Conservation (phyloP, 768 basidiomycete genomes). For the Boletellus sp. region DNA sequence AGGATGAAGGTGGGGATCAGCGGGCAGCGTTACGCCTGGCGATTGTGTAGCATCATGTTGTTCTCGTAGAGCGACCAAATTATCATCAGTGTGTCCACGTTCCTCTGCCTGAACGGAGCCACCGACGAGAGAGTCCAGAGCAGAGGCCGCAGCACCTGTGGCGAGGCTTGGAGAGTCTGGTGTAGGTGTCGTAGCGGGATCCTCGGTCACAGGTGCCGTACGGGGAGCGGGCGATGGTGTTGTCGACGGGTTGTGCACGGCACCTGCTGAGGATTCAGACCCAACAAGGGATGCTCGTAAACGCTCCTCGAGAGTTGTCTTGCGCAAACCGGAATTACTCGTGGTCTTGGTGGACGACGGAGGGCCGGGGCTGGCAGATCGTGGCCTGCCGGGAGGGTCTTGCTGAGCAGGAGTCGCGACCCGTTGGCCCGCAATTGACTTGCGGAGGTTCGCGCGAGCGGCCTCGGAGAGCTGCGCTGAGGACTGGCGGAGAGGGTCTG, state of each 20-base stretch:
- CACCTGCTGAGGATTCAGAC: constrained; percentile 49
- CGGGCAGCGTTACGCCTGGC: not conserved
- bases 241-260: constrained; percentile 40
- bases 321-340: constrained; percentile 33
- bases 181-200: constrained; percentile 40
- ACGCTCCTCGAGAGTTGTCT: constrained; percentile 71
- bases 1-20: not conserved
- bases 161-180: constrained; percentile 37
- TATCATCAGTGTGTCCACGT: not conserved
- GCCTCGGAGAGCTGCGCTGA: constrained; percentile 59
- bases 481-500: constrained; percentile 33
- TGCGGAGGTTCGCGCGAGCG: constrained; percentile 58
- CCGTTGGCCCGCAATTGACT: constrained; percentile 55
- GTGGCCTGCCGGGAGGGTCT: constrained; percentile 14
- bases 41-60: not conserved
- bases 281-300: constrained; percentile 61
- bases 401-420: constrained; percentile 37
- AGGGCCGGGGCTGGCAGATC: constrained; percentile 25
- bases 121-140: not conserved
- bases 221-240: constrained; percentile 41
- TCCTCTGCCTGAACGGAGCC: constrained; percentile 1
- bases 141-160: not conserved
- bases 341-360: constrained; percentile 14
- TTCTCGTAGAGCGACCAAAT: not conserved
- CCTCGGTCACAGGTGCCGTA: constrained; percentile 22